Evolutionary conservation across 2,329 filamentous ascomycete species (phyloP).

Genomic region (Domatiomyces globalis): DNA sequence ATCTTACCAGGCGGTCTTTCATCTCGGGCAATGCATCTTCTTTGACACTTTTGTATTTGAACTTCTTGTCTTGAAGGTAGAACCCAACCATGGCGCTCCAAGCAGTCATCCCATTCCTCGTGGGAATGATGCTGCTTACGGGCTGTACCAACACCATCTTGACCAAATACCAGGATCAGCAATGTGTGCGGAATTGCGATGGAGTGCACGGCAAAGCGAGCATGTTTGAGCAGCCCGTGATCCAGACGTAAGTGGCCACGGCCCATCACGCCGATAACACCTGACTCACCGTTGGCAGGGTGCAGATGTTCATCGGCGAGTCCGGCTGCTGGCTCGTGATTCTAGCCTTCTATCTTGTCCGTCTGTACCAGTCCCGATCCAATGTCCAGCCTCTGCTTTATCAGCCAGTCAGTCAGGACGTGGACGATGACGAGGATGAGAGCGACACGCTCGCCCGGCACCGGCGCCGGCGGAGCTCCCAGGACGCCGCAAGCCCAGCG

Average conservation of each 20-base stretch:
- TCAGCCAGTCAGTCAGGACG: conserved; percentile 44
- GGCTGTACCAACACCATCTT: conserved; percentile 94
- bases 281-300: conserved; percentile 22
- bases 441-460: conserved; percentile 27
- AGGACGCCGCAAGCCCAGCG: conserved; percentile 32
- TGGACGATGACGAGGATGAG: conserved; percentile 32
- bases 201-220: conserved; percentile 50
- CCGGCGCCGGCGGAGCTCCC: conserved; percentile 20
- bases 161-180: conserved; percentile 90
- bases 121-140: conserved; percentile 91
- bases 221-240: conserved; percentile 84
- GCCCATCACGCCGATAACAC: not conserved
- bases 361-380: conserved; percentile 22
- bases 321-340: conserved; percentile 93
- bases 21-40: not conserved
- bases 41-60: not conserved
- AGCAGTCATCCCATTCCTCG: conserved; percentile 65
- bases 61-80: not conserved
- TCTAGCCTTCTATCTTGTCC: conserved; percentile 52
- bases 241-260: conserved; percentile 56
- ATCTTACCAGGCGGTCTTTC: not conserved
- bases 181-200: conserved; percentile 87
- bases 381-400: conserved; percentile 41
- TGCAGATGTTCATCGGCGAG: conserved; percentile 97
- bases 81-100: conserved; percentile 49